Evolutionary conservation across 108 stramenopile species (phyloP), one percentile per base, ranked within the genome.

Genomic region (Pseudonitzschia delicatissima): DNA sequence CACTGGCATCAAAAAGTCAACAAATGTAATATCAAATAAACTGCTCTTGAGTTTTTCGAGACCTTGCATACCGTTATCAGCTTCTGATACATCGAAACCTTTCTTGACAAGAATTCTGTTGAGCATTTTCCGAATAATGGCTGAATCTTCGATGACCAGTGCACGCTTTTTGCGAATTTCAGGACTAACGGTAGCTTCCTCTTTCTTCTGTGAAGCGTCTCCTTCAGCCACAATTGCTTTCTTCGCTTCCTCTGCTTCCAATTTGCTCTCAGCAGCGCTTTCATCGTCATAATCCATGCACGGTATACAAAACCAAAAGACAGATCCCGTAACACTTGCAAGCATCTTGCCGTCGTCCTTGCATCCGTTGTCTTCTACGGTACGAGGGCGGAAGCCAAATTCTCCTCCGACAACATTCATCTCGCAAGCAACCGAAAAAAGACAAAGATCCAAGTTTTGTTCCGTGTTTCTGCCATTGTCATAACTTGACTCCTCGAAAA

Each of bases 1-100:
- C 11, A 93, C 67, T 20, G 92, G 92, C 92, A 93, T 93, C 45
- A 90, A 65, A 57, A 89, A 87, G 50, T 93, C 88, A 31, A 73
- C 65, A 0, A 79, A 34, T 25, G 57, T 57, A 11, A 79, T 13
- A 35, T 74, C 72, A 45, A 62, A 79, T 12, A 74, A 35, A 21
- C 59, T 40, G 12, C 40, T 55, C 59, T 85, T 72, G 62, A 93
- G 35, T 17, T 51, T 37, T 48, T 83, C 62, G 21, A 88, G 69
- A 5, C 88, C 89, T 48, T 85, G 69, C 50, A 83, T 48, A 21
- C 92, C 92, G 67, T 93, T 85, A 42, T 66, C 74, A 2, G 92
- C 92, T 40, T 77, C 50, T 1, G 75, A 71, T 0, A 87, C 87
- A 15, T 77, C 62, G 53, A 83, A 88, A 23, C 86, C 89, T 9